Percentiles rank a stretch among this genome's conserved stretches.
Conservation (phyloP, 495 filamentous ascomycete genomes). For the Xylaria scruposa region DNA sequence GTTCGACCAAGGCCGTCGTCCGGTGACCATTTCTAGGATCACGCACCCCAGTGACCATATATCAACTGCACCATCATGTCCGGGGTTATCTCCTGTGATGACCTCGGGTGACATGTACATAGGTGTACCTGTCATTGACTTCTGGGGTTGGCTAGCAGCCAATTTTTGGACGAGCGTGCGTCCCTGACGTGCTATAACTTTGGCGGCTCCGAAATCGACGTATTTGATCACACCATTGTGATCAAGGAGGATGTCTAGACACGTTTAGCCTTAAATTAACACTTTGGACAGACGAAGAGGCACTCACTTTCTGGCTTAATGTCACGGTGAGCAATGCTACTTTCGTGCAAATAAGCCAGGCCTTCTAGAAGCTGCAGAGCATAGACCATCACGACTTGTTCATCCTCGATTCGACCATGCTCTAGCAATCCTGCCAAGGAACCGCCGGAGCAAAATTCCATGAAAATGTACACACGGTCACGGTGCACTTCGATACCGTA, state of each 20-base stretch:
- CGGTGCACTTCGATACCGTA: conserved; percentile 97
- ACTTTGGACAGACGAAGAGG: conserved; percentile 9
- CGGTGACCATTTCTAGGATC: conserved; percentile 96
- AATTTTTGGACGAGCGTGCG: conserved; percentile 76
- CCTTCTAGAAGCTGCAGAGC: conserved; percentile 95
- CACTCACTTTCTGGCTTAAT: conserved; percentile 95
- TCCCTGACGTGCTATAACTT: conserved; percentile 93
- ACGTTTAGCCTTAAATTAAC: conserved; percentile 18
- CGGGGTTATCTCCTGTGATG: conserved; percentile 82
- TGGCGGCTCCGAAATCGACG: conserved; percentile 97
- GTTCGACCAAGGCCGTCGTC: conserved; percentile 92
- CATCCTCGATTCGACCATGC: conserved; percentile 96
- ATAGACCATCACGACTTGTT: conserved; percentile 98
- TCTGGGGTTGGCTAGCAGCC: conserved; percentile 71
- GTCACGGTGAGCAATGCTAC: conserved; percentile 90
- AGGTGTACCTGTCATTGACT: conserved; percentile 94
- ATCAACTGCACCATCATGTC: conserved; percentile 85
- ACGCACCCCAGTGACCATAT: conserved; percentile 98
- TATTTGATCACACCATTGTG: conserved; percentile 99
- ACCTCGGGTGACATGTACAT: conserved; percentile 99
- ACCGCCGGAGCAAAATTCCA: conserved; percentile 97
- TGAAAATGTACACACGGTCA: conserved; percentile 99
- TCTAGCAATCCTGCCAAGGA: conserved; percentile 90
- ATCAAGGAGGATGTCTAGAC: conserved; percentile 88
- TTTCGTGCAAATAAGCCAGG: conserved; percentile 91